These are phyloP conservation scores for Trichoderma guizhouense DNA, from an alignment of 2,329 filamentous ascomycete species.

Conservation along the genomic window DNA sequence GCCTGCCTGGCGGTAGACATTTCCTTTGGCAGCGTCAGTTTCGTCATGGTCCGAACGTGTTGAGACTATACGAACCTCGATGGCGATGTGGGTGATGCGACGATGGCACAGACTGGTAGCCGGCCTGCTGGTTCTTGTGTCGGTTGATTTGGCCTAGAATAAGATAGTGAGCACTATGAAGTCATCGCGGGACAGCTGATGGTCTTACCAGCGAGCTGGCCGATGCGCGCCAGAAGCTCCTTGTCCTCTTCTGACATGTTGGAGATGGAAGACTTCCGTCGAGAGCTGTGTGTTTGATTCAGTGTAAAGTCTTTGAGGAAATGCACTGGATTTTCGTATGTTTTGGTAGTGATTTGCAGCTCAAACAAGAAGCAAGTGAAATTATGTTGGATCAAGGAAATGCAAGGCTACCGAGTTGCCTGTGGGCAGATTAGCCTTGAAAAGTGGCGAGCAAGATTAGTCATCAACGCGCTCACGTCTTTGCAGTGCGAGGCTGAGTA, in stretches of 20 bases:
- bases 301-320: not conserved
- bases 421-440: not conserved
- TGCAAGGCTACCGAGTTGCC: slow-evolving; percentile 1
- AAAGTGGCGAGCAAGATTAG: slow-evolving; percentile 3
- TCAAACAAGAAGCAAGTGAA: not conserved
- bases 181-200: slow-evolving; percentile 5
- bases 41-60: not conserved
- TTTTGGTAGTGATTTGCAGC: not conserved
- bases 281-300: not conserved
- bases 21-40: slow-evolving; percentile 28
- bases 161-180: slow-evolving; percentile 25
- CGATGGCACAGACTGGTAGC: slow-evolving; percentile 30
- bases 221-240: slow-evolving; percentile 53
- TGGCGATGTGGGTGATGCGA: slow-evolving; percentile 30
- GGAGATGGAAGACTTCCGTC: not conserved
- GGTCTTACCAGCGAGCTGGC: slow-evolving; percentile 46
- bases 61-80: slow-evolving; percentile 34
- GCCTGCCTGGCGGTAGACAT: slow-evolving; percentile 31
- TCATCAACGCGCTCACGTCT: slow-evolving; percentile 13
- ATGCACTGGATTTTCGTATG: not conserved
- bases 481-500: slow-evolving; percentile 7
- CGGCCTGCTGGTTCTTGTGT: slow-evolving; percentile 64
- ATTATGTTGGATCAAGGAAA: not conserved
- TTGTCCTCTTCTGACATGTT: slow-evolving; percentile 49
- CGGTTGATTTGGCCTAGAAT: slow-evolving; percentile 71